Evolutionary conservation across 2,329 filamentous ascomycete genomes (phyloP).

Genomic region (Fonsecaea erecta): DNA sequence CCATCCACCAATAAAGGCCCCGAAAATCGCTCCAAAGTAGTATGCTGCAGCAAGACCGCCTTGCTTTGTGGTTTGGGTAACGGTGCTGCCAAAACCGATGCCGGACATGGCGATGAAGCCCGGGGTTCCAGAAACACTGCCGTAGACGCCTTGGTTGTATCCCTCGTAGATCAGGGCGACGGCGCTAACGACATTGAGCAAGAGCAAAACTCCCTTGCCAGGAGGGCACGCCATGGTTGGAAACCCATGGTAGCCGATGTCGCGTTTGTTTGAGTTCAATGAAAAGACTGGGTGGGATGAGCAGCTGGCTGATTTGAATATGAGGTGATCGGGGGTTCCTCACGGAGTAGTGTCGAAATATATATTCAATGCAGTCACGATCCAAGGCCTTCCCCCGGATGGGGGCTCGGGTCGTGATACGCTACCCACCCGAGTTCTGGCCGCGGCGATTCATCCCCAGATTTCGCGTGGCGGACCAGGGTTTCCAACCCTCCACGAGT

Average conservation of each 20-base stretch:
- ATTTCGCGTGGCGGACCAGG: conserved; percentile 8
- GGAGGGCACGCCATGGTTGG: conserved; percentile 39
- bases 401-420: neutral
- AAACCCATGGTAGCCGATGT: conserved; percentile 31
- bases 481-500: conserved; percentile 5
- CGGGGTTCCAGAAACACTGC: conserved; percentile 39
- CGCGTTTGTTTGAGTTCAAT: neutral
- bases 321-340: conserved; percentile 6
- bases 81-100: conserved; percentile 36
- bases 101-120: conserved; percentile 41
- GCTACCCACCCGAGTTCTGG: conserved; percentile 4
- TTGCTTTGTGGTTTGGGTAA: conserved; percentile 40
- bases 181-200: conserved; percentile 40
- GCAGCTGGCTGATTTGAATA: neutral
- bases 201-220: conserved; percentile 37
- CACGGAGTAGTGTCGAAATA: conserved; percentile 1
- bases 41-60: conserved; percentile 41
- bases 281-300: neutral
- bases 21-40: conserved; percentile 41
- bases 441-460: neutral
- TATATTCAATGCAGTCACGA: conserved; percentile 5
- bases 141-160: conserved; percentile 43
- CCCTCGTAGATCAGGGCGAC: conserved; percentile 41
- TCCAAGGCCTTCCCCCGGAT: neutral
- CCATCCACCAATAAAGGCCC: conserved; percentile 40